These are phyloP conservation scores for Mucor plumbeus DNA, from an alignment of 371 early-diverging fungal genomes.

Conservation along the genomic window DNA sequence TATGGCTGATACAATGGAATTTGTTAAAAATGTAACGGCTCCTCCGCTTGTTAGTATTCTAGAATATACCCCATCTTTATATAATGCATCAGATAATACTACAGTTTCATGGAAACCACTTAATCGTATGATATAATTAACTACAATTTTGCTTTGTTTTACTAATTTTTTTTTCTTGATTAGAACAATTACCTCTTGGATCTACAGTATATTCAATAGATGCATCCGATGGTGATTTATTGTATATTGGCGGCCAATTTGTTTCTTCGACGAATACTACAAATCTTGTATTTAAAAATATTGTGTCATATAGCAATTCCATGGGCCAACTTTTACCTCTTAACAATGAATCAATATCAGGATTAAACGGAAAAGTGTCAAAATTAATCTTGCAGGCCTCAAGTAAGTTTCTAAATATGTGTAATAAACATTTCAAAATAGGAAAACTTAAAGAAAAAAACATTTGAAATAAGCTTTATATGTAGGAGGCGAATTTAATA, in stretches of 20 bases:
- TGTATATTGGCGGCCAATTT: constrained; percentile 51
- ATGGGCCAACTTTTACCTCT: constrained; percentile 24
- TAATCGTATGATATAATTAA: constrained; percentile 19
- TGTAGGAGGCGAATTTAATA: constrained; percentile 41
- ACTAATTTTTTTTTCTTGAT: not conserved
- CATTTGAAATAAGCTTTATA: constrained; percentile 28
- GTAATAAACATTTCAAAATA: not conserved
- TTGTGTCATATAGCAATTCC: constrained; percentile 37
- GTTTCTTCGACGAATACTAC: not conserved
- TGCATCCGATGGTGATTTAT: constrained; percentile 28
- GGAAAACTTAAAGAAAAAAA: not conserved
- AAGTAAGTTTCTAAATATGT: constrained; percentile 23
- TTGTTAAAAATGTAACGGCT: constrained; percentile 41
- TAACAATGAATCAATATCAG: not conserved
- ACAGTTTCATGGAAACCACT: constrained; percentile 40
- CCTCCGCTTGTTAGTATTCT: constrained; percentile 43
- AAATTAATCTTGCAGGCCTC: constrained; percentile 20
- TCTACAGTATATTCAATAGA: constrained; percentile 42
- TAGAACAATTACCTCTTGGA: constrained; percentile 43
- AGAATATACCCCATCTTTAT: constrained; percentile 41
- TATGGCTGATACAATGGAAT: constrained; percentile 46
- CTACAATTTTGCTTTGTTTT: not conserved
- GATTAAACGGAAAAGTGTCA: constrained; percentile 36
- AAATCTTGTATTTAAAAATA: constrained; percentile 22
- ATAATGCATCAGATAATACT: constrained; percentile 23